phyloP scores from a whole-genome alignment of 306 rosid species.

The Psophocarpus tetragonolobus region DNA sequence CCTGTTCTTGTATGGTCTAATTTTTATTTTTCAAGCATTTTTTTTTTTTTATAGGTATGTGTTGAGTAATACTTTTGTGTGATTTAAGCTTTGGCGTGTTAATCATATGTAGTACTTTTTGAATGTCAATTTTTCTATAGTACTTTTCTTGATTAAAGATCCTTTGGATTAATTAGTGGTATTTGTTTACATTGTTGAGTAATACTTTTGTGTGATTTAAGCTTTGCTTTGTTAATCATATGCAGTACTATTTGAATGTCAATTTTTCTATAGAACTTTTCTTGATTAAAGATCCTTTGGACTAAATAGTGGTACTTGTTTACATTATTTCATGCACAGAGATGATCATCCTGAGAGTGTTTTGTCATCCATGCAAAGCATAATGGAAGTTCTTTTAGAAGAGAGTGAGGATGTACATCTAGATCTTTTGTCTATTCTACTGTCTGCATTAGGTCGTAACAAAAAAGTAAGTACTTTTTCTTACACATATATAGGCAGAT shows the following conservation, averaged over 20 bases:
- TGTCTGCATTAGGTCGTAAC: slow-evolving; percentile 73
- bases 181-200: no score
- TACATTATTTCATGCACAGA: slow-evolving; percentile 51
- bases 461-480: slow-evolving; percentile 61
- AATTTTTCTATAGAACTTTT: background rate
- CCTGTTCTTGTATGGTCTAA: background rate
- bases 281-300: slow-evolving; percentile 26
- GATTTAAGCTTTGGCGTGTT: background rate
- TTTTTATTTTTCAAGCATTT: slow-evolving; percentile 26
- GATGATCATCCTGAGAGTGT: slow-evolving; percentile 96
- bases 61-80: background rate
- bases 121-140: background rate
- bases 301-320: slow-evolving; percentile 33
- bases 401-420: slow-evolving; percentile 87
- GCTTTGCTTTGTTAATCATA: background rate
- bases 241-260: slow-evolving; percentile 20
- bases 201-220: background rate
- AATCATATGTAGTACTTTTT: slow-evolving; percentile 15
- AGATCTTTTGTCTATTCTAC: slow-evolving; percentile 63
- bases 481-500: slow-evolving; percentile 23
- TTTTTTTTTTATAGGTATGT: no score
- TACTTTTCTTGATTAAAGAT: slow-evolving; percentile 21
- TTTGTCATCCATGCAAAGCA: slow-evolving; percentile 83
- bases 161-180: slow-evolving; percentile 27
- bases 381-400: slow-evolving; percentile 86